Evolutionary conservation across 768 basidiomycete species (phyloP).

Genomic region (Inosperma sp.): DNA sequence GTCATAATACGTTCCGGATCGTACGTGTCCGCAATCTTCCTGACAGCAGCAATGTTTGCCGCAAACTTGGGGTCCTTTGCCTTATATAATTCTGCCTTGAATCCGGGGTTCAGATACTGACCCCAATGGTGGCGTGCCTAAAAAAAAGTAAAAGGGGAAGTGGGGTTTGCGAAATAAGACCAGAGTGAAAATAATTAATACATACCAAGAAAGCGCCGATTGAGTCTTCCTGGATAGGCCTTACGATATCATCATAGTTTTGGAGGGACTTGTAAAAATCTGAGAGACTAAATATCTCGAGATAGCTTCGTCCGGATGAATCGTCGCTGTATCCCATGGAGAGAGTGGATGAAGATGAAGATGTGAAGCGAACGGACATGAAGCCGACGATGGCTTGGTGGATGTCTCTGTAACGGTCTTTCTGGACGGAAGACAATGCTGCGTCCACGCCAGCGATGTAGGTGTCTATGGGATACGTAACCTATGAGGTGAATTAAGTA

Average conservation of each 20-base stretch:
- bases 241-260: not conserved
- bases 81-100: slow-evolving; percentile 1
- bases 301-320: slow-evolving; percentile 2
- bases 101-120: not conserved
- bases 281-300: slow-evolving; percentile 1
- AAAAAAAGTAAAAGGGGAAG: not conserved
- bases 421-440: not conserved
- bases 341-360: not conserved
- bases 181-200: not conserved
- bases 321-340: not conserved
- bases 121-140: slow-evolving; percentile 7
- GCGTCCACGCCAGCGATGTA: slow-evolving; percentile 4
- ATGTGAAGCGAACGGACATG: not conserved
- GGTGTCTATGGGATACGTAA: slow-evolving; percentile 1
- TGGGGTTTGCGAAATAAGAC: not conserved
- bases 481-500: not conserved
- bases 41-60: slow-evolving; percentile 1
- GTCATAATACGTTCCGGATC: slow-evolving; percentile 1
- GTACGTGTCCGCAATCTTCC: slow-evolving; percentile 6
- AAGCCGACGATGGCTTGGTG: not conserved
- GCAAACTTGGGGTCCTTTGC: not conserved
- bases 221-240: slow-evolving; percentile 1
- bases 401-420: not conserved
- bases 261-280: not conserved
- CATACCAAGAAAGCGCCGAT: not conserved